Conservation (phyloP, 768 basidiomycete genomes). For the Basidioascus undulatus region DNA sequence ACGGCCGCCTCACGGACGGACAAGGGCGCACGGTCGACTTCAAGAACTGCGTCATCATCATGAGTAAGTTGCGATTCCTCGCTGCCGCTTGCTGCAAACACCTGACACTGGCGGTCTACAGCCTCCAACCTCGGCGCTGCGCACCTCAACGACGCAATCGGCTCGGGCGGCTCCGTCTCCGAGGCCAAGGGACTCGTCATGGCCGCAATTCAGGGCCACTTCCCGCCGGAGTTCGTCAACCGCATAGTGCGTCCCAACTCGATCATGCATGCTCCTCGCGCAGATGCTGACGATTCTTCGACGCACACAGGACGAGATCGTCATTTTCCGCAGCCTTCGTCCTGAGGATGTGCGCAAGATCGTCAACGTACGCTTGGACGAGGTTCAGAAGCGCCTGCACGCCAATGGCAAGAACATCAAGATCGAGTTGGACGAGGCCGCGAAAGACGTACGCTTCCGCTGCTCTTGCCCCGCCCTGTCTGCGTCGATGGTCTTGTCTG, state of each 20-base stretch:
- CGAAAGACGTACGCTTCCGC: too few relatives aligned
- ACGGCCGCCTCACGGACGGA: slow-evolving; percentile 22
- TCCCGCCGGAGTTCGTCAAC: slow-evolving; percentile 22
- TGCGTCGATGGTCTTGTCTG: neutral
- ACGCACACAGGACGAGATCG: slow-evolving; percentile 19
- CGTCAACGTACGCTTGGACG: slow-evolving; percentile 65
- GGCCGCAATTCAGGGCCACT: slow-evolving; percentile 18
- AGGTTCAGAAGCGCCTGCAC: slow-evolving; percentile 56
- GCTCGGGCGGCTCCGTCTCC: neutral
- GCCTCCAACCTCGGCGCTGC: slow-evolving; percentile 21
- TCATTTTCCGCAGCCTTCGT: slow-evolving; percentile 50
- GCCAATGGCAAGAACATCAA: slow-evolving; percentile 47
- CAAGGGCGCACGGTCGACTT: slow-evolving; percentile 22
- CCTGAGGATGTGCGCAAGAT: slow-evolving; percentile 53
- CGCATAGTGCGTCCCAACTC: slow-evolving; percentile 6
- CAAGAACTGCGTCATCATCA: slow-evolving; percentile 16
- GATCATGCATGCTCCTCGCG: too few relatives aligned
- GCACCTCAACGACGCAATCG: slow-evolving; percentile 18
- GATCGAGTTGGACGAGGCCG: slow-evolving; percentile 47
- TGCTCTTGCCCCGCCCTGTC: too few relatives aligned
- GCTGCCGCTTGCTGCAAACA: too few relatives aligned
- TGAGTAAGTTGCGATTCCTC: too few relatives aligned
- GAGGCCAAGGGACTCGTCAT: slow-evolving; percentile 17
- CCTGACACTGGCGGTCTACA: too few relatives aligned
- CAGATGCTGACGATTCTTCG: slow-evolving; percentile 11